Percentiles rank a stretch among this genome's conserved stretches.
phyloP scores from a whole-genome alignment of 2,329 filamentous ascomycete species.

The Fusarium piperis region DNA sequence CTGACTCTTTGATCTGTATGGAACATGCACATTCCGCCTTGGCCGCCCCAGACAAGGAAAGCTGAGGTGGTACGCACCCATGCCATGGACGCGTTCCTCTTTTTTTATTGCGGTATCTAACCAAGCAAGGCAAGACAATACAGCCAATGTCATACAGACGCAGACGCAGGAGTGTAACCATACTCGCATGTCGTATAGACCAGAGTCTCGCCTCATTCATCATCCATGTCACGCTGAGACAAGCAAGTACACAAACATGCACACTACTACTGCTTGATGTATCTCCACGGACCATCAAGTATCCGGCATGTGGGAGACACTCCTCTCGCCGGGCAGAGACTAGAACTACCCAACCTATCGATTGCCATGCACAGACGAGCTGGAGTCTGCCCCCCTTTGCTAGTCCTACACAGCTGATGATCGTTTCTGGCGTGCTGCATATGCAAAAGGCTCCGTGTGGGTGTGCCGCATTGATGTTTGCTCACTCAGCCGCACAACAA shows the following conservation, averaged over 20 bases:
- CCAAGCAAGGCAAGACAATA: background rate
- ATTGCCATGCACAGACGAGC: background rate
- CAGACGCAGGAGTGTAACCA: constrained; percentile 23
- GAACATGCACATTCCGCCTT: background rate
- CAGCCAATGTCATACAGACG: background rate
- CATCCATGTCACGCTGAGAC: background rate
- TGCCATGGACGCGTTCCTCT: background rate
- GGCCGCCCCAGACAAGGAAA: background rate
- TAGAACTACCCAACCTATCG: background rate
- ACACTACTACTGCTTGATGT: background rate
- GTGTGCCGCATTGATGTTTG: background rate
- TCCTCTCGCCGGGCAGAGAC: background rate
- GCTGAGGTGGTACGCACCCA: constrained; percentile 3
- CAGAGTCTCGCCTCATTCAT: background rate
- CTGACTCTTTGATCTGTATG: background rate
- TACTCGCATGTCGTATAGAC: background rate
- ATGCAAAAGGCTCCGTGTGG: constrained; percentile 2
- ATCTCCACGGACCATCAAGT: background rate
- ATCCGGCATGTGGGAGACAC: background rate
- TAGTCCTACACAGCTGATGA: background rate
- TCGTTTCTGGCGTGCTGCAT: constrained; percentile 28
- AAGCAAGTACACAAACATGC: background rate
- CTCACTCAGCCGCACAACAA: constrained; percentile 27
- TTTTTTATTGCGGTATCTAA: background rate
- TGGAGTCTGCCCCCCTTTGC: background rate